Evolutionary conservation across 306 rosid species (phyloP).

Genomic region (Pyrus pyrifolia): DNA sequence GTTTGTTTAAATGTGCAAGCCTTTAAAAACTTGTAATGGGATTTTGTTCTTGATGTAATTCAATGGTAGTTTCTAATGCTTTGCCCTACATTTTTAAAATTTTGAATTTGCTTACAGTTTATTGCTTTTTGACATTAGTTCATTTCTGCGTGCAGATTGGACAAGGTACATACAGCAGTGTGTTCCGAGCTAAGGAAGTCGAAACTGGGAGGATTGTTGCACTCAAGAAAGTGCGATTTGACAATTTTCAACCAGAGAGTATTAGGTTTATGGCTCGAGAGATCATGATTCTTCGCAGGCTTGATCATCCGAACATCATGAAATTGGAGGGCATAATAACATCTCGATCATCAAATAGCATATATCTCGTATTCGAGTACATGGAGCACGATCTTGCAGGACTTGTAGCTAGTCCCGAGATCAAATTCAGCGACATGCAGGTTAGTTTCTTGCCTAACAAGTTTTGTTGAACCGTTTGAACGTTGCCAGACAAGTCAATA

Average conservation of each 20-base stretch:
- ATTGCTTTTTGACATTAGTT: neutral
- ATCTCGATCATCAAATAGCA: slow-evolving; percentile 65
- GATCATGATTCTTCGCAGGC: slow-evolving; percentile 76
- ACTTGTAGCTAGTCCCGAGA: slow-evolving; percentile 62
- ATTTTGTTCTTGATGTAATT: neutral
- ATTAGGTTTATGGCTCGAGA: slow-evolving; percentile 96
- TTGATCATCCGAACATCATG: slow-evolving; percentile 96
- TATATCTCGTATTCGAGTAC: slow-evolving; percentile 94
- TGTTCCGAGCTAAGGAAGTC: slow-evolving; percentile 81
- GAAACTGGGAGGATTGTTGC: slow-evolving; percentile 81
- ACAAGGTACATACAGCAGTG: slow-evolving; percentile 99
- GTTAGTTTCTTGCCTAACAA: slow-evolving; percentile 26
- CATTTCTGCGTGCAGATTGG: slow-evolving; percentile 55
- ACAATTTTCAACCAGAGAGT: slow-evolving; percentile 85
- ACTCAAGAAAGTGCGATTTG: slow-evolving; percentile 89
- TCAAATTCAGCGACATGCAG: slow-evolving; percentile 67
- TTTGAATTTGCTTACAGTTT: neutral
- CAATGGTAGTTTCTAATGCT: neutral
- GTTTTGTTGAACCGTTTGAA: neutral
- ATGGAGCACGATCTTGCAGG: slow-evolving; percentile 99
- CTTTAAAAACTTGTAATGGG: neutral
- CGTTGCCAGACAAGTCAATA: neutral
- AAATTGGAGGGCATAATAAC: slow-evolving; percentile 84
- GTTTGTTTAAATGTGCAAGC: neutral
- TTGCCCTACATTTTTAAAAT: neutral